Base-by-base conservation (phyloP, 179 eudicot genomes). In the Nepenthes alata region DNA sequence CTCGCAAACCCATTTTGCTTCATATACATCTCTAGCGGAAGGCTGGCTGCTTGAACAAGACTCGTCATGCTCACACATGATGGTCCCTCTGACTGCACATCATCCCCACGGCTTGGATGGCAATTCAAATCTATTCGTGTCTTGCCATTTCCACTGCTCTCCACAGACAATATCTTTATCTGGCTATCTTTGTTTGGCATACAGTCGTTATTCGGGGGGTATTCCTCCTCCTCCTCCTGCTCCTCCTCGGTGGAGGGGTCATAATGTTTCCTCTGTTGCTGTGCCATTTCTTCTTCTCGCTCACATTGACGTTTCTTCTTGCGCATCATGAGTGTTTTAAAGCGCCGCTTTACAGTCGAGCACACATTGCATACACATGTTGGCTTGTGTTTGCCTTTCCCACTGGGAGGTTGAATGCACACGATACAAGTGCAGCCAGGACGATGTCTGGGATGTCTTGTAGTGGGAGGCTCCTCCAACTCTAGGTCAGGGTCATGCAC, bases 361-460 rank as follows among this genome's bases (percentile, higher is more conserved):
- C 98, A 93, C 49, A 87, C 98, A 55, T 81, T 85, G 81, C 98
- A 93, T 25, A 70, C 74, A 72, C 98, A 93, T 4, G 76, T 75
- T 62, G 98, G 75, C 52, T 87, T 83, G 72, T 93, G 98, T 72
- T 78, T 85, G 60, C 95, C 95, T 73, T 85, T 87, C 11, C 98
- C 98, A 45, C 98, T 93, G 0, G 98, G 98, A 7, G 97, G 98
- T 74, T 93, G 98, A 67, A 87, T 93, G 84, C 98, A 93, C 51
- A 93, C 98, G 53, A 93, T 93, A 77, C 98, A 93, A 44, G 78
- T 69, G 80, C 98, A 93, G 64, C 98, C 98, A 8, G 95, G 93
- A 35, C 95, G 93, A 60, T 93, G 97, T 70, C 72, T 83, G 11
- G 98, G 89, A 3, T 96, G 89, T 75, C 25, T 75, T 35, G 80